Base-by-base conservation (phyloP, 2,329 filamentous ascomycete species). In the Neurospora sp. region DNA sequence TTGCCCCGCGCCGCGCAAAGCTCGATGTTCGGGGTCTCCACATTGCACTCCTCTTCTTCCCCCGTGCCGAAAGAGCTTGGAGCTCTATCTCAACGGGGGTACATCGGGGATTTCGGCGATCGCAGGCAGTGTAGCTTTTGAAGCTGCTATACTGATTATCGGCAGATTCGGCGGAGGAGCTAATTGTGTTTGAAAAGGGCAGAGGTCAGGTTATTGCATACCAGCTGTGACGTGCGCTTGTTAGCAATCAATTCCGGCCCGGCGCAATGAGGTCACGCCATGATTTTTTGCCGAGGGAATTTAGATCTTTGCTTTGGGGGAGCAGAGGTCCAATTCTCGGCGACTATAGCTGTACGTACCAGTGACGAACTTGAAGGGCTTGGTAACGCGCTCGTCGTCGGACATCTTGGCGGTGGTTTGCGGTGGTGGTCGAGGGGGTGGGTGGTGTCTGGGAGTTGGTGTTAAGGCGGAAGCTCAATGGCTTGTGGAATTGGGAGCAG, bases 351-450 rank as follows among this genome's bases (percentile, higher is more conserved):
- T 79, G 79, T 79, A 82, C 93, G 83, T 89, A 97, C 94, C 95
- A 86, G 95, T 98, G 80, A 98, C 96, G 86, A 98, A 98, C 92
- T 99, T 99, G 91, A 99, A 99, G 84, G 96, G 96, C 90, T 97
- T 99, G 85, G 94, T 97, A 77, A 87, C 86, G 83, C 87, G 87
- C 83, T 97, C 92, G 79, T 92, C 91, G 85, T 96, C 93, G 82
- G 93, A 91, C 95, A 99, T 99, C 78, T 84, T 94, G 88, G 83
- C 83, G 79, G 81, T 78, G 76, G 74, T 78, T 78, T 74, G 74
- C 76, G 75, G 71, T 73, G 46, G 46, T 52, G 43, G 72, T 73
- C 71, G 72, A 66, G 72, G 71, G 73, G 70, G 74, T 74, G 72
- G 73, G 68, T 70, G 76, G 76, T 78, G 78, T 74, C 81, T 81